phyloP scores from a whole-genome alignment of 202 grass and related monocot genomes.

The Panicum virgatum region DNA sequence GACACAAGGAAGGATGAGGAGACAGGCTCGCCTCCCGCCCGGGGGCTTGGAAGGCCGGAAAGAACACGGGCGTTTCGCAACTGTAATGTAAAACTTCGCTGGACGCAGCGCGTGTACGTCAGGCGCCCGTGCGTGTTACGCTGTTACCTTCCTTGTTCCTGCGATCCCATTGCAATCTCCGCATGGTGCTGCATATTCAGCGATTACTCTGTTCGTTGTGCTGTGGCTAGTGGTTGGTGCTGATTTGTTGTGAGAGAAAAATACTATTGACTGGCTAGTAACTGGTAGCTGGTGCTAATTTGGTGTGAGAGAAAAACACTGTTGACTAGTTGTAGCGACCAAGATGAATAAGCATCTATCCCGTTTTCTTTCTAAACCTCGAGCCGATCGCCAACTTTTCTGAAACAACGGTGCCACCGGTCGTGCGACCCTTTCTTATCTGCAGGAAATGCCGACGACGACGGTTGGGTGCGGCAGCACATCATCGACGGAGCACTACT shows the following conservation, averaged over 20 bases:
- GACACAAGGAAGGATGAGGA: constrained; percentile 15
- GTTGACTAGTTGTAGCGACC: too few relatives aligned
- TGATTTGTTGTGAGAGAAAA: too few relatives aligned
- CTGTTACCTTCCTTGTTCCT: too few relatives aligned
- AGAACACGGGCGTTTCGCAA: neutral
- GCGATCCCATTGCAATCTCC: neutral
- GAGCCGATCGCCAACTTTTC: neutral
- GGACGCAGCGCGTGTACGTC: too few relatives aligned
- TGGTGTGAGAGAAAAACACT: too few relatives aligned
- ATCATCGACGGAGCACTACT: neutral
- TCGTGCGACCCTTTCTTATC: neutral
- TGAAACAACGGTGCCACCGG: neutral
- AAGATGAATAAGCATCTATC: too few relatives aligned
- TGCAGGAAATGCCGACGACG: neutral
- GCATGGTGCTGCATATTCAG: too few relatives aligned
- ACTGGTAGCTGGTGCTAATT: too few relatives aligned
- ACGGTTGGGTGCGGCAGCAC: neutral
- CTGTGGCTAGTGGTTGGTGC: too few relatives aligned
- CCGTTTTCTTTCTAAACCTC: neutral
- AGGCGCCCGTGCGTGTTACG: too few relatives aligned
- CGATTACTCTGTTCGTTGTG: too few relatives aligned
- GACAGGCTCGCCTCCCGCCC: constrained; percentile 44
- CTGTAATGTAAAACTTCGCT: constrained; percentile 14
- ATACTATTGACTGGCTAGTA: too few relatives aligned
- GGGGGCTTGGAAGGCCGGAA: constrained; percentile 34